Percentiles rank a stretch among this genome's conserved stretches.
Evolutionary conservation across 2,329 filamentous ascomycete species (phyloP).

Genomic region (Pestalotiopsis fici): DNA sequence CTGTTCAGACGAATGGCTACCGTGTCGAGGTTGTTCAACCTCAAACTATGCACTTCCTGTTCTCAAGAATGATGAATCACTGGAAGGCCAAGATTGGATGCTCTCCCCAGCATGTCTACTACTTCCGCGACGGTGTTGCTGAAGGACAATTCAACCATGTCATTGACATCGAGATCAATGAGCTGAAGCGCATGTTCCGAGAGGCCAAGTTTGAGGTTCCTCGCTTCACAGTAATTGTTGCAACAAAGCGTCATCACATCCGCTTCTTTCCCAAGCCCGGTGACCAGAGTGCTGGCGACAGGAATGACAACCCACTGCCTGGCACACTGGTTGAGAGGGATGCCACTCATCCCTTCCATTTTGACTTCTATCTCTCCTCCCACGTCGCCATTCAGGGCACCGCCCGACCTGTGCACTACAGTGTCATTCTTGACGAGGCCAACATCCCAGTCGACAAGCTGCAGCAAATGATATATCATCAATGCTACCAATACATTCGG

Average conservation of each 20-base stretch:
- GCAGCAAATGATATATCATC: constrained; percentile 89
- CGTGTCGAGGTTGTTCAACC: constrained; percentile 77
- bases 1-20: constrained; percentile 80
- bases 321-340: constrained; percentile 87
- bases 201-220: constrained; percentile 40
- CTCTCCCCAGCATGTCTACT: constrained; percentile 77
- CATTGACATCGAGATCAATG: constrained; percentile 72
- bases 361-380: constrained; percentile 74
- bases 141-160: constrained; percentile 85
- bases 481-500: constrained; percentile 90
- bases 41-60: constrained; percentile 65
- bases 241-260: constrained; percentile 91
- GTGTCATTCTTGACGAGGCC: constrained; percentile 83
- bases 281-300: constrained; percentile 57
- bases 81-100: constrained; percentile 64
- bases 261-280: constrained; percentile 78
- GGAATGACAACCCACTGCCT: constrained; percentile 79
- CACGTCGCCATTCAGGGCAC: constrained; percentile 88
- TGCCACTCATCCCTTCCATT: constrained; percentile 88
- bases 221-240: constrained; percentile 83
- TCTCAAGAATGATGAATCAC: constrained; percentile 61
- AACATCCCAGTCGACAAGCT: constrained; percentile 67
- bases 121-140: constrained; percentile 90
- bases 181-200: constrained; percentile 65
- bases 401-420: constrained; percentile 88